Evolutionary conservation across 768 basidiomycete genomes (phyloP).

Genomic region (Tulasnella sp.): DNA sequence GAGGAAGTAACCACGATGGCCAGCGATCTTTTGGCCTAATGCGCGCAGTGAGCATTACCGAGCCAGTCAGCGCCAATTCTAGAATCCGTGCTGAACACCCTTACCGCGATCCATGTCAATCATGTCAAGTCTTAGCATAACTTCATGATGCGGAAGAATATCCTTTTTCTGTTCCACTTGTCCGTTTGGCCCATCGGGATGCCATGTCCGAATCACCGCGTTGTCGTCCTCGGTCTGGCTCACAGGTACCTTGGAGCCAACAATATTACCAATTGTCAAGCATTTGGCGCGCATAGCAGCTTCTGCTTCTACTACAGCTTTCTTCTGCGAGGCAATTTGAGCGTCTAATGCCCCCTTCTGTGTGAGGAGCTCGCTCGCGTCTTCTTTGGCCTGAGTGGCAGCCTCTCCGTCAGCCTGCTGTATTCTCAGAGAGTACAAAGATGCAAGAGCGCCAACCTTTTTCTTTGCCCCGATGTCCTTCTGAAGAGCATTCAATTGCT

Average conservation of each 20-base stretch:
- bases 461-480: conserved; percentile 94
- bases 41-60: not conserved
- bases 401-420: not conserved
- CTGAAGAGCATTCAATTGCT: conserved; percentile 87
- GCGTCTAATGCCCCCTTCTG: conserved; percentile 85
- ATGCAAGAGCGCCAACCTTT: conserved; percentile 57
- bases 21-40: conserved; percentile 85
- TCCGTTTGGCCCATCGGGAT: conserved; percentile 73
- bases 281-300: conserved; percentile 78
- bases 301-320: conserved; percentile 78
- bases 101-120: conserved; percentile 97
- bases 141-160: conserved; percentile 98
- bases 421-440: not conserved
- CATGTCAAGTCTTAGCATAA: conserved; percentile 87
- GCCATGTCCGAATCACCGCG: conserved; percentile 75
- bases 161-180: conserved; percentile 71
- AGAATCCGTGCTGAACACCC: conserved; percentile 35
- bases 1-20: conserved; percentile 96
- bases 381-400: conserved; percentile 75
- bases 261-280: conserved; percentile 85
- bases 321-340: conserved; percentile 73
- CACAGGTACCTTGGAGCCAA: conserved; percentile 82
- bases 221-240: conserved; percentile 97
- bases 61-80: conserved; percentile 4
- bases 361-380: conserved; percentile 83